phyloP scores from a whole-genome alignment of 495 filamentous ascomycete species.

The Lasiosphaeria miniovina region DNA sequence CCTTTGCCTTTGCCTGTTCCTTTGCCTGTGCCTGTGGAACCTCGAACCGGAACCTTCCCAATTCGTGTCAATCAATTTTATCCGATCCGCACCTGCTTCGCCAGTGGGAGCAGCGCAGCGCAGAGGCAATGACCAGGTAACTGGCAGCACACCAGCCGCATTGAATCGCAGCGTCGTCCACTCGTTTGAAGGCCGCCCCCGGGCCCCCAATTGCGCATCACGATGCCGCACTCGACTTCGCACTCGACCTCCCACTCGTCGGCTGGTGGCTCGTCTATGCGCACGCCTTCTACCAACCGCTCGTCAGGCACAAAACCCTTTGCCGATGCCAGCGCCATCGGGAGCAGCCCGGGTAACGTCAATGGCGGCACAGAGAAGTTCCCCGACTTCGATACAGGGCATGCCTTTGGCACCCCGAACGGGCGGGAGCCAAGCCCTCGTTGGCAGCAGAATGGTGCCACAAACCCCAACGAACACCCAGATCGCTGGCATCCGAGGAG shows the following conservation, averaged over 20 bases:
- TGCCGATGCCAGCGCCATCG: slow-evolving; percentile 28
- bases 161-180: slow-evolving; percentile 1
- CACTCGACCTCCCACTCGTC: slow-evolving; percentile 30
- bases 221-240: slow-evolving; percentile 22
- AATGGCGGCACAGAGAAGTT: slow-evolving; percentile 50
- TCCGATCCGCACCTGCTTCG: too few relatives aligned
- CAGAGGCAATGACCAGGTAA: too few relatives aligned
- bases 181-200: background rate
- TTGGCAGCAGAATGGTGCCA: slow-evolving; percentile 30
- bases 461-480: slow-evolving; percentile 4
- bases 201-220: background rate
- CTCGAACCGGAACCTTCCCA: too few relatives aligned
- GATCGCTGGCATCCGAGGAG: slow-evolving; percentile 54
- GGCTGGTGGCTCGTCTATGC: slow-evolving; percentile 24
- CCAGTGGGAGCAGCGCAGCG: too few relatives aligned
- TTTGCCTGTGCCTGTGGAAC: too few relatives aligned
- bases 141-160: too few relatives aligned
- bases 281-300: slow-evolving; percentile 28
- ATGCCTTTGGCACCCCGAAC: slow-evolving; percentile 29
- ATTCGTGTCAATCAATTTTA: too few relatives aligned
- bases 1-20: too few relatives aligned
- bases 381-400: slow-evolving; percentile 48
- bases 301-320: slow-evolving; percentile 29
- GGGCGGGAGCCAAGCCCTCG: slow-evolving; percentile 33
- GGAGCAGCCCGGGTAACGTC: slow-evolving; percentile 12